Evolutionary conservation across 257 asterid genomes (phyloP).

Genomic region (Eustoma russellianum): DNA sequence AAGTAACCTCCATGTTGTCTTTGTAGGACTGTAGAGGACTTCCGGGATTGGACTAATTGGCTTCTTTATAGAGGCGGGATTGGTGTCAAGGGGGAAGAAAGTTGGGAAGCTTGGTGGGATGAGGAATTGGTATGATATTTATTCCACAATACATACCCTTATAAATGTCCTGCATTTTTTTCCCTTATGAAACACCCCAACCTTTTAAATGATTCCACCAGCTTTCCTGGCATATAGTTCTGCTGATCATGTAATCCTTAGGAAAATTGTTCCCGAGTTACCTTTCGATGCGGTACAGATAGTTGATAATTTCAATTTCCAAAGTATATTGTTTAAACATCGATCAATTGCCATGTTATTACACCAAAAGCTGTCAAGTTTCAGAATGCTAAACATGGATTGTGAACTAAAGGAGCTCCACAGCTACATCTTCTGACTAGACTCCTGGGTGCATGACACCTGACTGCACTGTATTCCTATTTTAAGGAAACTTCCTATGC

Average conservation of each 20-base stretch:
- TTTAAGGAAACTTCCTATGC: too few relatives aligned
- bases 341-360: too few relatives aligned
- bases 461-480: too few relatives aligned
- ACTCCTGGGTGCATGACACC: too few relatives aligned
- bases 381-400: too few relatives aligned
- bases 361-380: too few relatives aligned
- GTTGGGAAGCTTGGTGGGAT: constrained; percentile 99
- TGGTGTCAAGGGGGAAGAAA: constrained; percentile 97
- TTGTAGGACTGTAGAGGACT: constrained; percentile 90
- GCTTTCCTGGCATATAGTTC: background rate
- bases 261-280: background rate
- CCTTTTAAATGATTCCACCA: too few relatives aligned
- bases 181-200: background rate
- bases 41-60: constrained; percentile 99
- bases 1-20: constrained; percentile 16
- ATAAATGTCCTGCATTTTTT: background rate
- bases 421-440: too few relatives aligned
- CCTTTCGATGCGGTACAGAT: too few relatives aligned
- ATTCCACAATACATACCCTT: constrained; percentile 1
- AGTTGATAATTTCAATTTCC: too few relatives aligned
- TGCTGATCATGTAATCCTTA: background rate
- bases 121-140: constrained; percentile 75
- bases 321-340: too few relatives aligned
- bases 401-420: too few relatives aligned
- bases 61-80: constrained; percentile 97